Conservation (phyloP, 192 early-diverging fungal genomes). For the Dissophora globulifera region DNA sequence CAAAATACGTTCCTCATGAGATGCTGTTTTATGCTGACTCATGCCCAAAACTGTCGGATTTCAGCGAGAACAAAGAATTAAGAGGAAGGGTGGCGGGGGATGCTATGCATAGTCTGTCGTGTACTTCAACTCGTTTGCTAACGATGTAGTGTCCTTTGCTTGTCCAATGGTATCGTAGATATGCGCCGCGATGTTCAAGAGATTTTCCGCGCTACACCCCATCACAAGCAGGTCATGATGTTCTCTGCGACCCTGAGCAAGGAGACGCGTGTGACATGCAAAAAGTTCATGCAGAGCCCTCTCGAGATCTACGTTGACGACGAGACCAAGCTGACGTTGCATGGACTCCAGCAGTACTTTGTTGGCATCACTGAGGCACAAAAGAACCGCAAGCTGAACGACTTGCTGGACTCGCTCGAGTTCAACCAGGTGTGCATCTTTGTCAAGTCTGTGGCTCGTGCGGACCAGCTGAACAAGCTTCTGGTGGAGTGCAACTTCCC, state of each 20-base stretch:
- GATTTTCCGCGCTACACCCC: constrained; percentile 93
- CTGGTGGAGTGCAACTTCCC: constrained; percentile 93
- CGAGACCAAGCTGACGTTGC: constrained; percentile 96
- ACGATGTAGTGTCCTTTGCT: constrained; percentile 4
- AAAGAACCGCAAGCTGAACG: constrained; percentile 95
- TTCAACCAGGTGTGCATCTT: constrained; percentile 99
- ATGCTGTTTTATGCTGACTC: constrained; percentile 42
- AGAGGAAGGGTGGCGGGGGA: too few species aligned
- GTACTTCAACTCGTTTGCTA: too few species aligned
- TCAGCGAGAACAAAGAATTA: not conserved
- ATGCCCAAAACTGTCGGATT: constrained; percentile 1
- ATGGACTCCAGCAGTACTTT: constrained; percentile 97
- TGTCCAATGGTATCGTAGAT: constrained; percentile 61
- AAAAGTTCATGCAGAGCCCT: constrained; percentile 98
- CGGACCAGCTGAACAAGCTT: constrained; percentile 88
- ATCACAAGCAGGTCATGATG: constrained; percentile 99
- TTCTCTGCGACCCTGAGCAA: constrained; percentile 95
- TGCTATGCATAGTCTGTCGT: too few species aligned
- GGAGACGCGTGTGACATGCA: constrained; percentile 93
- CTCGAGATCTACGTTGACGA: constrained; percentile 98
- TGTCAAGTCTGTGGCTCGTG: constrained; percentile 90
- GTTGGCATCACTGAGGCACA: constrained; percentile 83
- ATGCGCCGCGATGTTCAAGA: constrained; percentile 98
- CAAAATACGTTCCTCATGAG: constrained; percentile 55
- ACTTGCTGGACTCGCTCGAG: constrained; percentile 92